Conservation (phyloP, 2,329 filamentous ascomycete genomes). For the Trichoderma arundinaceum region DNA sequence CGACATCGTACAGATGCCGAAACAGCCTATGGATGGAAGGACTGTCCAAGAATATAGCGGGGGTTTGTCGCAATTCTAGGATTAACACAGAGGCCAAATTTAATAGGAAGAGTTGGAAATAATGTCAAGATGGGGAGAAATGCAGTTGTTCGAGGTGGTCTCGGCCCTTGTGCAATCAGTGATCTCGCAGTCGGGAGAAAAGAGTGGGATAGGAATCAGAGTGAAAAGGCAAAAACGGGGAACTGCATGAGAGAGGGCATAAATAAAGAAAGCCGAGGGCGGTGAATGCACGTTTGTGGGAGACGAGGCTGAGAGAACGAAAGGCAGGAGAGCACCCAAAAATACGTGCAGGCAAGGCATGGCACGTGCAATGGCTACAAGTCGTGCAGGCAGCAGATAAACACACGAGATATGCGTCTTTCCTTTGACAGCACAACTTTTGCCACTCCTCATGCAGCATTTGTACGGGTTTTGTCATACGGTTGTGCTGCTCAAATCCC, state of each 20-base stretch:
- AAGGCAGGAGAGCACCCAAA: background rate
- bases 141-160: background rate
- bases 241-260: background rate
- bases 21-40: background rate
- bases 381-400: background rate
- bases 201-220: background rate
- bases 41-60: no score
- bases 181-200: background rate
- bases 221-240: background rate
- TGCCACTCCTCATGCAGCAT: background rate
- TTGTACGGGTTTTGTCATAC: background rate
- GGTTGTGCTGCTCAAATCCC: background rate
- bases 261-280: background rate
- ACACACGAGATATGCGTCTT: background rate
- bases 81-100: background rate
- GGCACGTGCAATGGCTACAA: conserved; percentile 19
- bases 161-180: no score
- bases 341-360: background rate
- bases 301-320: background rate
- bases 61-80: background rate
- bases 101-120: background rate
- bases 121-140: background rate
- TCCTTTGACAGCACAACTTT: background rate
- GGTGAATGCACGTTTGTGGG: background rate
- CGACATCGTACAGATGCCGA: background rate